Conservation (phyloP, 2,329 filamentous ascomycete species). For the Cordyceps farinosa region DNA sequence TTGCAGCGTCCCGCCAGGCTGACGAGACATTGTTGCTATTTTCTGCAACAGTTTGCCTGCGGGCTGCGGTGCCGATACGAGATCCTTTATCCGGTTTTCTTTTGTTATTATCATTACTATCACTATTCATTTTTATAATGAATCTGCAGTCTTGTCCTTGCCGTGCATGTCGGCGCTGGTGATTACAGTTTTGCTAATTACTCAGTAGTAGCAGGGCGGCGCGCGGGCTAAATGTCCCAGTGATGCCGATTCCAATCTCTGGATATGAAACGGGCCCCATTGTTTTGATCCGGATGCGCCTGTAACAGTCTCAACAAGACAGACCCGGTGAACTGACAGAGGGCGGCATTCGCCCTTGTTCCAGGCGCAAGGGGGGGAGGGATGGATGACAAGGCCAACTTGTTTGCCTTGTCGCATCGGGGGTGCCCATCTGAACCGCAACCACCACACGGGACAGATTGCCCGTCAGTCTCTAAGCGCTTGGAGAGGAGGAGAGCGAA, state of each 20-base stretch:
- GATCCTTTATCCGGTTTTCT: too few species aligned
- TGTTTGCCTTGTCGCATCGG: background rate
- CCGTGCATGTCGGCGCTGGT: background rate
- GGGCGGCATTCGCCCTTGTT: conserved; percentile 8
- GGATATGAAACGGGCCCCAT: conserved; percentile 11
- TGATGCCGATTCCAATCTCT: conserved; percentile 11
- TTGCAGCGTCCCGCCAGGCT: background rate
- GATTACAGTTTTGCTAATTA: background rate
- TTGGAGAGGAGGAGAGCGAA: background rate
- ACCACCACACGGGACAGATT: background rate
- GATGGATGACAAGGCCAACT: background rate
- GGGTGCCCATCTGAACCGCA: background rate
- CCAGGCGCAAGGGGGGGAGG: background rate
- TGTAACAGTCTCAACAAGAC: conserved; percentile 1
- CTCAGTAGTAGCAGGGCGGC: background rate
- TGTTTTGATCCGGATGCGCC: background rate
- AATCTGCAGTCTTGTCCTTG: too few species aligned
- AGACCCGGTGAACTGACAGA: background rate
- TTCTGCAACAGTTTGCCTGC: background rate
- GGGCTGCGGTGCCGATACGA: background rate
- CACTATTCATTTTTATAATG: too few species aligned
- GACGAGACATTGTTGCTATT: background rate
- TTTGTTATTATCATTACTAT: too few species aligned
- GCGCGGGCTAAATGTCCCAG: background rate
- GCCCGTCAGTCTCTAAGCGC: background rate